These are phyloP conservation scores for Anthoceros angustus DNA, from an alignment of 225 moss, liverwort and hornwort species.

Conservation along the genomic window DNA sequence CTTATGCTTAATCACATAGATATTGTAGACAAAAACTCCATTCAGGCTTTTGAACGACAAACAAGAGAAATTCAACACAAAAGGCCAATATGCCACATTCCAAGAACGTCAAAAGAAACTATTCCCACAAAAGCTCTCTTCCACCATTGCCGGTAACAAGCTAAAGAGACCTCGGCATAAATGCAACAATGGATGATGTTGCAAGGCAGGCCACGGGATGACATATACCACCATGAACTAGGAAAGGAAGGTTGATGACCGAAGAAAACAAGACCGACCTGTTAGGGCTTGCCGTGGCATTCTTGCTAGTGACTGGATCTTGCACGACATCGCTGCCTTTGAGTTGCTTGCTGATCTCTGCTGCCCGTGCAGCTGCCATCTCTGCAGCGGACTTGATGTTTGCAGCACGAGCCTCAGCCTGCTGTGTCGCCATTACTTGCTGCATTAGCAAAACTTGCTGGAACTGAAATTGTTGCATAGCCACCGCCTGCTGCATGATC, in stretches of 20 bases:
- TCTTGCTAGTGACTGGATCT: conserved; percentile 32
- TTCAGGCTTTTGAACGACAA: too few relatives aligned
- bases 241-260: neutral
- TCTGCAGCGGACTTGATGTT: conserved; percentile 79
- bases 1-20: too few relatives aligned
- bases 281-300: conserved; percentile 15
- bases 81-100: too few relatives aligned
- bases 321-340: conserved; percentile 46
- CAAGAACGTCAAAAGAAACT: too few relatives aligned
- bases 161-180: too few relatives aligned
- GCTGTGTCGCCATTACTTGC: conserved; percentile 91
- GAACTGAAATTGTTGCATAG: conserved; percentile 93
- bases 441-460: conserved; percentile 89
- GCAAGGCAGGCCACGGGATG: neutral
- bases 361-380: conserved; percentile 74
- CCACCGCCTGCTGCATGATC: conserved; percentile 85
- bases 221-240: neutral
- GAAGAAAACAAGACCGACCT: conserved; percentile 9
- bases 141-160: too few relatives aligned
- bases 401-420: conserved; percentile 74
- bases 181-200: neutral
- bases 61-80: too few relatives aligned
- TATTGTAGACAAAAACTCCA: too few relatives aligned
- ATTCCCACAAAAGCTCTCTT: too few relatives aligned
- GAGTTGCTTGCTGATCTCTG: conserved; percentile 65